Base-by-base conservation (phyloP, 2,329 filamentous ascomycete genomes). In the Lasiodiplodia sp. region DNA sequence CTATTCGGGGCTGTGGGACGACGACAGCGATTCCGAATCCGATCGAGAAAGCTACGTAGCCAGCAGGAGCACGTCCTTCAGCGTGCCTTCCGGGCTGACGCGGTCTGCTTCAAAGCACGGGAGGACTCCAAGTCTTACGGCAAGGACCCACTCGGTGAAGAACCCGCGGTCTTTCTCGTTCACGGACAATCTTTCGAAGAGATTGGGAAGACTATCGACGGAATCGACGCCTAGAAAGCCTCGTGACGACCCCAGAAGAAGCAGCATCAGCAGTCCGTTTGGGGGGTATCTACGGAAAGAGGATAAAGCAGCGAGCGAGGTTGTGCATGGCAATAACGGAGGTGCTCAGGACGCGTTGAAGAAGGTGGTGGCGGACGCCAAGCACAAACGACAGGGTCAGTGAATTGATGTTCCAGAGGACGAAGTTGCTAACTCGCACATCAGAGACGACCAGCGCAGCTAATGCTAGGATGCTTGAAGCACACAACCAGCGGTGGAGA, bases 401-500 rank as follows among this genome's bases (percentile, higher is more conserved):
- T 34, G 12, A 21, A 18, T 62, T 11, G 18, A 44, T 16, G 21
- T 23, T 40, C 53, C 40, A 37, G 11, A 14, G 25, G 23, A 34
- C 7, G 40, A 44, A 53, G 12, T 3, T 28, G n/a, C 37, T 53
- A 25, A 37, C 31, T 16, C 37, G 18, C 37, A 0, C 8, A 68
- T 63, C 25, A 68, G 66, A 64, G 18, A 63, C 57, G 14, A 53
- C 52, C 49, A 63, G 60, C 10, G 44, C 66, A 3, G 37, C 66
- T 11, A 68, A 64, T 8, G 66, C 34, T 4, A 57, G 60, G n/a
- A 64, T 34, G 51, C 66, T 68, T 16, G 77, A 80, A 68, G 81
- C 78, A 6, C 80, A 83, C 71, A 82, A 83, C 31, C 78, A 82
- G 70, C 78, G 81, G 53, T 83, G 82, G 82, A 79, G 80, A 72